Base-by-base conservation (phyloP, 2,329 filamentous ascomycete genomes). In the Trichoderma atrobrunneum region DNA sequence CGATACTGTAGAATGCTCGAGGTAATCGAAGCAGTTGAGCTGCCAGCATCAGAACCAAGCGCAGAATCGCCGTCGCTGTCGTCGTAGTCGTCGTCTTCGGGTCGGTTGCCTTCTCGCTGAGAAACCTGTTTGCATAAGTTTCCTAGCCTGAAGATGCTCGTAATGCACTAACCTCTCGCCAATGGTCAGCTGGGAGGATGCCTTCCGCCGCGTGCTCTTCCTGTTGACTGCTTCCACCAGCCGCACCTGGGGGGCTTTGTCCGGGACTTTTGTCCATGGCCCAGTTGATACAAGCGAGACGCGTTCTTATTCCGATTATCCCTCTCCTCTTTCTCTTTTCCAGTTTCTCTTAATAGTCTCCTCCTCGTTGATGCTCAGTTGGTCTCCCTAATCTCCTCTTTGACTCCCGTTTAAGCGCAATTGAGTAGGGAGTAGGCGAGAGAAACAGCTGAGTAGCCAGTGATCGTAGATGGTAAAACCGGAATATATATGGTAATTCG, bases 1-100 rank as follows among this genome's bases (percentile, higher is more conserved):
- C 80, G 78, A 67, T 81, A 81, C 48, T 80, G 75, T 30, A 78
- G 76, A 43, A 81, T 78, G 72, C 78, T 81, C 7, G 78, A 78
- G 5, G 77, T 76, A 4, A 82, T 74, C 16, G 80, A 81, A 2
- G 77, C 76, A 0, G 79, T 81, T 3, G 79, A 80, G 14, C 77
- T 78, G 28, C 21, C 63, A 36, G 72, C 24, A 26, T 74, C 73
- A 12, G 76, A 74, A 10, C 73, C 76, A 30, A 78, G 68, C 16
- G 77, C 76, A 1, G 77, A 78, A 43, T 78, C 77, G 32, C 26
- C 70, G 26, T 78, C 77, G 21, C 78, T 77, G 34, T 74, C 73
- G 10, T 76, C 73, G 11, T 75, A 66, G 16, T 73, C 70, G 18
- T 67, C 28, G 62, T 73, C 61, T 21, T 57, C 39, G 18, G 18